Base-by-base conservation (phyloP, 768 basidiomycete species). In the Inosperma sp. region DNA sequence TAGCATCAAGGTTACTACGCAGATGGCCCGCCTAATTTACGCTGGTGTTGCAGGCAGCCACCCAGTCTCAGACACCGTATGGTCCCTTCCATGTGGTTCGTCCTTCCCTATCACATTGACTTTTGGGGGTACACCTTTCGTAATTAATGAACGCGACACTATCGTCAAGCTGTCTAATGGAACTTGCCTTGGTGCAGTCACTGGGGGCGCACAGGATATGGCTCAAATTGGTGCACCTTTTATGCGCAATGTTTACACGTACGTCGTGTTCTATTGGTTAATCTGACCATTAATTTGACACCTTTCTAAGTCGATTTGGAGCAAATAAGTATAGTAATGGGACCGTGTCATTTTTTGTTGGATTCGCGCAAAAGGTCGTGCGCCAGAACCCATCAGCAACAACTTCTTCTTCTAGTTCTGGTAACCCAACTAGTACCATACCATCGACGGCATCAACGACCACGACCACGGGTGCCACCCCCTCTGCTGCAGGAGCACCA, bases 241-340 rank as follows among this genome's bases (percentile, higher is more conserved):
- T 23, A 5, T 48, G 33, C 46, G 46, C 33, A 48, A 48, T n/a
- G 33, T 48, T 37, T 48, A 48, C 16, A 48, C 46, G 46, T 48
- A 36, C 12, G 46, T 48, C 22, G 16, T 29, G n/a, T 3, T 36
- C 25, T 23, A 6, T 19, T 45, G 22, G 25, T 46, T 46, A n/a
- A 16, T 27, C 23, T 12, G 14, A 30, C 31, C 12, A 29, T 14
- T 26, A 16, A 26, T 14, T 16, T 12, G 25, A 29, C 9, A 36
- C 4, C 9, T 36, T 10, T 19, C n/a, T 36, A 10, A 36, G 19
- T n/a, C n/a, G n/a, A n/a, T n/a, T n/a, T n/a, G n/a, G n/a, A n/a
- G n/a, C n/a, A 36, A 10, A 4, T 10, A 36, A 36, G 9, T 6
- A 36, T n/a, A 6, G 9, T 3, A 36, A 36, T 36, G n/a, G 19